These are phyloP conservation scores for Phytophthora ohioensis DNA, from an alignment of 352 stramenopile species.

Conservation along the genomic window DNA sequence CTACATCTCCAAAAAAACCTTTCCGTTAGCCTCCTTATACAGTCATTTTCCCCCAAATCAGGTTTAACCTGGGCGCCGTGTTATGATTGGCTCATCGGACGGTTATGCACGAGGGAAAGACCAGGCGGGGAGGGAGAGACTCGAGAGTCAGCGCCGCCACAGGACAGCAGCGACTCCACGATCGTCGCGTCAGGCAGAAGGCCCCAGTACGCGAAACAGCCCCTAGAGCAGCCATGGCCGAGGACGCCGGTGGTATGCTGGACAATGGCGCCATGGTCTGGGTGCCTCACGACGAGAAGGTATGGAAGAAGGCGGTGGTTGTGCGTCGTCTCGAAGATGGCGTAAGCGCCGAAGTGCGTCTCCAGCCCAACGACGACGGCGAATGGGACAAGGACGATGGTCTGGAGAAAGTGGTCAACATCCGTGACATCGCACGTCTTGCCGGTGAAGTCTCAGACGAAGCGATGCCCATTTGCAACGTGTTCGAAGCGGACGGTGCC, in stretches of 20 bases:
- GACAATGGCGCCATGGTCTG: slow-evolving; percentile 81
- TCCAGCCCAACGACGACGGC: slow-evolving; percentile 64
- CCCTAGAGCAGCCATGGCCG: slow-evolving; percentile 37
- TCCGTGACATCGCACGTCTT: slow-evolving; percentile 69
- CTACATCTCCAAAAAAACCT: neutral
- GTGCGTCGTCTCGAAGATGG: slow-evolving; percentile 63
- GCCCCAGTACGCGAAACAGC: slow-evolving; percentile 35
- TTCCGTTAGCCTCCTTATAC: neutral
- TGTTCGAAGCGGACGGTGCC: slow-evolving; percentile 66
- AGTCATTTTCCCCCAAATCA: slow-evolving; percentile 3
- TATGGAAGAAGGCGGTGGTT: slow-evolving; percentile 85
- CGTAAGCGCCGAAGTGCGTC: slow-evolving; percentile 61
- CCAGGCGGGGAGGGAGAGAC: slow-evolving; percentile 34
- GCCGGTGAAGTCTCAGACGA: slow-evolving; percentile 78
- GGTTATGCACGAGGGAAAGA: slow-evolving; percentile 37
- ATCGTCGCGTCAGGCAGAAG: slow-evolving; percentile 19
- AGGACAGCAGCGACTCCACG: slow-evolving; percentile 28
- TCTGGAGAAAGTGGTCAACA: slow-evolving; percentile 65
- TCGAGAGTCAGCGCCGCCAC: slow-evolving; percentile 32
- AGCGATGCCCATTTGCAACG: slow-evolving; percentile 88
- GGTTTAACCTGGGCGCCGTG: neutral
- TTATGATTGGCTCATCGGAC: slow-evolving; percentile 34
- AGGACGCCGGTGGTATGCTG: slow-evolving; percentile 52
- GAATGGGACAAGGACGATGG: slow-evolving; percentile 71
- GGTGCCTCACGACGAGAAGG: slow-evolving; percentile 77